A percentile compares a stretch with the other conserved stretches of the same genome.
These are phyloP conservation scores for Micromonas commoda DNA, from an alignment of 139 green algal species.

Conservation along the genomic window DNA sequence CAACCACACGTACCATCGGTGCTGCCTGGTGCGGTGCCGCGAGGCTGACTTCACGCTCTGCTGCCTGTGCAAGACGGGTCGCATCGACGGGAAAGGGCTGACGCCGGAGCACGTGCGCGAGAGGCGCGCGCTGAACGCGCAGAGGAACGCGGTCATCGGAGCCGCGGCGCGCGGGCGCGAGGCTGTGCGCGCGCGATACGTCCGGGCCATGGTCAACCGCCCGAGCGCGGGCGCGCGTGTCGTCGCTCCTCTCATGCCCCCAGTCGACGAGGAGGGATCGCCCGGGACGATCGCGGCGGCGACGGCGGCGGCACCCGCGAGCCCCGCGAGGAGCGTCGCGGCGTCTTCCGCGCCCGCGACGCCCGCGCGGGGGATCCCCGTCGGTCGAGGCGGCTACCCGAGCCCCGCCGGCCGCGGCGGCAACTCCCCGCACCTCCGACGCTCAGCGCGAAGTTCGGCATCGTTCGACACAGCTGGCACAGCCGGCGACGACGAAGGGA, in stretches of 20 bases:
- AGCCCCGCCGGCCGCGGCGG: no score
- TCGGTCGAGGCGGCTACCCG: not conserved
- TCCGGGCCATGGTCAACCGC: not conserved
- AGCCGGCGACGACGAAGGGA: no score
- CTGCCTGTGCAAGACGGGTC: no score
- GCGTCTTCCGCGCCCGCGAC: not conserved
- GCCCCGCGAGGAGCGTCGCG: no score
- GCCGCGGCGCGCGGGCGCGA: not conserved
- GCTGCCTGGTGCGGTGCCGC: not conserved
- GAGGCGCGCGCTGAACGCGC: not conserved
- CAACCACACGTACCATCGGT: not conserved
- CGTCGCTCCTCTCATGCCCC: not conserved
- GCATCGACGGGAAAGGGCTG: not conserved
- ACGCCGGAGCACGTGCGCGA: not conserved
- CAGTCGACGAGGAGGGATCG: not conserved
- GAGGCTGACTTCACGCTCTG: not conserved
- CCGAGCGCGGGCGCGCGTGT: not conserved
- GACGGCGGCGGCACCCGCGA: no score
- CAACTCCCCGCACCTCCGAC: no score
- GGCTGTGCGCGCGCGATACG: not conserved
- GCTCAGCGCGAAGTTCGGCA: no score
- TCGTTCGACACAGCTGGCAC: no score
- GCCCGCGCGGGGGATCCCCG: not conserved
- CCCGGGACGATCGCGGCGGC: not conserved
- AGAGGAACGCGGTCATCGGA: not conserved